phyloP scores from a whole-genome alignment of 202 grass and related monocot genomes.

The Carex sylvatica region DNA sequence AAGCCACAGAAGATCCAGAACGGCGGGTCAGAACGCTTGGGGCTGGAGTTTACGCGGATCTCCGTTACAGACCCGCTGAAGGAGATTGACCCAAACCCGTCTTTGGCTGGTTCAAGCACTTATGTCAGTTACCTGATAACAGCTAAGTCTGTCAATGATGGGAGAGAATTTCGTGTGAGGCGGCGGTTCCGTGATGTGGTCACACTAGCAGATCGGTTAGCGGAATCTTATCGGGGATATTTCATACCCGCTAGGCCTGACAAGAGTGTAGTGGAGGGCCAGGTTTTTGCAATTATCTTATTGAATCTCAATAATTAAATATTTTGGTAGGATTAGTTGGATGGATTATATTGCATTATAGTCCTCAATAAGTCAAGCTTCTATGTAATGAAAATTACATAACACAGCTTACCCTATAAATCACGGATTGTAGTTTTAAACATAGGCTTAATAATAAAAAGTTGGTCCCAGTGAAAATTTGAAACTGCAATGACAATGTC shows the following conservation, averaged over 20 bases:
- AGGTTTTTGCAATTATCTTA: constrained; percentile 36
- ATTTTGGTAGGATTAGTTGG: not conserved
- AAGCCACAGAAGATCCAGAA: constrained; percentile 32
- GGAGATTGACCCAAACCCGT: constrained; percentile 53
- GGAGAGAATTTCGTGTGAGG: constrained; percentile 57
- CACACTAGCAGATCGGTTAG: constrained; percentile 58
- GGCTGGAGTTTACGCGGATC: constrained; percentile 48
- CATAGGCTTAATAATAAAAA: not conserved
- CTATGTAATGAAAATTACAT: not conserved
- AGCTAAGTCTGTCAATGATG: constrained; percentile 33
- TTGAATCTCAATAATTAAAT: not conserved
- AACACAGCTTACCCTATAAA: not conserved
- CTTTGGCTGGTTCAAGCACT: constrained; percentile 57
- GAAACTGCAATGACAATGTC: not conserved
- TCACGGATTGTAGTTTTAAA: not conserved
- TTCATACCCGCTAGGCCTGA: constrained; percentile 75
- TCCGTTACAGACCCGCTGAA: constrained; percentile 81
- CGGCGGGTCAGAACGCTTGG: constrained; percentile 10
- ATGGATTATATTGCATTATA: not conserved
- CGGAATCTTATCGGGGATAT: constrained; percentile 67
- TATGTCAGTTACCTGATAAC: constrained; percentile 81
- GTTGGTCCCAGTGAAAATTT: not conserved
- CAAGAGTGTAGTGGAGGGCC: constrained; percentile 80
- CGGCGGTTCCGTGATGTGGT: constrained; percentile 88
- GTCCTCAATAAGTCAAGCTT: not conserved